A percentile compares a stretch with the other conserved stretches of the same genome.
phyloP scores from a whole-genome alignment of 2,329 filamentous ascomycete genomes.

The Verticillium tricorpus region DNA sequence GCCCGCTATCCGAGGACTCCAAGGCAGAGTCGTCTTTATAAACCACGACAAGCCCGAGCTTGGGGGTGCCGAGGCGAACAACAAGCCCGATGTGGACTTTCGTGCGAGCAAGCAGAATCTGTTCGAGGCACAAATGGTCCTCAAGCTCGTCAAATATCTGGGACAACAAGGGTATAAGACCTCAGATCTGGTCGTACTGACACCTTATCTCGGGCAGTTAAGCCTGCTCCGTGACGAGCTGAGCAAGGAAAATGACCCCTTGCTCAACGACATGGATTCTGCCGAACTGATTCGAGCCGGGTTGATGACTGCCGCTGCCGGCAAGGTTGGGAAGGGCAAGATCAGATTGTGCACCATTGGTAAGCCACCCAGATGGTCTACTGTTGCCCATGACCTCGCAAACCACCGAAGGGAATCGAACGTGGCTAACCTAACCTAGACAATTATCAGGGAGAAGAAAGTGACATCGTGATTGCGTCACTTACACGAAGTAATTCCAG shows the following conservation, averaged over 20 bases:
- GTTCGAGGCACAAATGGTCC: conserved; percentile 62
- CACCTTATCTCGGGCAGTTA: conserved; percentile 69
- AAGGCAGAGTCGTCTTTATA: conserved; percentile 59
- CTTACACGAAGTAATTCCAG: conserved; percentile 61
- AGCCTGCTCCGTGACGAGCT: conserved; percentile 50
- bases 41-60: conserved; percentile 55
- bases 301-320: conserved; percentile 47
- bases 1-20: conserved; percentile 49
- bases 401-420: conserved; percentile 1
- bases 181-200: conserved; percentile 61
- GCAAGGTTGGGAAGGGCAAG: conserved; percentile 43
- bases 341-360: conserved; percentile 67
- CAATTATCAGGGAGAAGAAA: conserved; percentile 77
- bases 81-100: conserved; percentile 43
- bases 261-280: conserved; percentile 65
- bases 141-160: conserved; percentile 62
- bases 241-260: conserved; percentile 53
- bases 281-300: conserved; percentile 60
- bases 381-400: neutral
- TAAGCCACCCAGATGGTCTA: conserved; percentile 28
- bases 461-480: conserved; percentile 65
- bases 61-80: conserved; percentile 33
- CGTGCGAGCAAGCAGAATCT: conserved; percentile 56
- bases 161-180: conserved; percentile 68
- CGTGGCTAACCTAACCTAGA: conserved; percentile 38